Conservation (phyloP, 179 eudicot species). For the Nepenthes alata region DNA sequence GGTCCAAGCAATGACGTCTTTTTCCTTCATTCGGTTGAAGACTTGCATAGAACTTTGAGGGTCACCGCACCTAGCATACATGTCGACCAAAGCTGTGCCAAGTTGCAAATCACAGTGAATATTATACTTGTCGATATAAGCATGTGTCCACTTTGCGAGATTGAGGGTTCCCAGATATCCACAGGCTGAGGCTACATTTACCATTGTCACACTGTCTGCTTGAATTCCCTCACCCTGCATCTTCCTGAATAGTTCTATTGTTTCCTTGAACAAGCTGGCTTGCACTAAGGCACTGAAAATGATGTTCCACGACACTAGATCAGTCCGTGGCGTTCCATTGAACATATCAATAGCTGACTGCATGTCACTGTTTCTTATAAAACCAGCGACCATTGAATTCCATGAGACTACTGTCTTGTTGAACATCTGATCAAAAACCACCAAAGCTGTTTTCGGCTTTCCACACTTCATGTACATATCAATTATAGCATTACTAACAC, state of each 20-base stretch:
- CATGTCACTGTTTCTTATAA: slow-evolving; percentile 9
- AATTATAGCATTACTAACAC: slow-evolving; percentile 46
- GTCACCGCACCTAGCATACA: slow-evolving; percentile 64
- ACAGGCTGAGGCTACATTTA: slow-evolving; percentile 7
- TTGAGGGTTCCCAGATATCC: neutral
- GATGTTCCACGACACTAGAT: too few species aligned
- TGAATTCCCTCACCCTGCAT: slow-evolving; percentile 57
- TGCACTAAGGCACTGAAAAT: too few species aligned
- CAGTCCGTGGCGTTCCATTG: too few species aligned
- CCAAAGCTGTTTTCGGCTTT: slow-evolving; percentile 30
- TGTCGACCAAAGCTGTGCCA: slow-evolving; percentile 60
- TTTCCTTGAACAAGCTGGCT: slow-evolving; percentile 21
- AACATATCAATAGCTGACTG: too few species aligned
- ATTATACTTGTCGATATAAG: slow-evolving; percentile 44
- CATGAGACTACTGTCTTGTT: slow-evolving; percentile 22
- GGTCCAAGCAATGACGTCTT: slow-evolving; percentile 40
- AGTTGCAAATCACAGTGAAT: slow-evolving; percentile 46
- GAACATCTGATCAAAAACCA: slow-evolving; percentile 28
- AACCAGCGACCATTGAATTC: slow-evolving; percentile 36
- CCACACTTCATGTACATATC: slow-evolving; percentile 57
- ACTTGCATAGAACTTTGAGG: slow-evolving; percentile 36
- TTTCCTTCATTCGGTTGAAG: slow-evolving; percentile 36
- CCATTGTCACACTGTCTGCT: slow-evolving; percentile 39
- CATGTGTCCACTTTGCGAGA: slow-evolving; percentile 43
- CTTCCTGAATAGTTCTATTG: slow-evolving; percentile 26